Base-by-base conservation (phyloP, 208 protist genomes). In the Trypanosoma congolense region DNA sequence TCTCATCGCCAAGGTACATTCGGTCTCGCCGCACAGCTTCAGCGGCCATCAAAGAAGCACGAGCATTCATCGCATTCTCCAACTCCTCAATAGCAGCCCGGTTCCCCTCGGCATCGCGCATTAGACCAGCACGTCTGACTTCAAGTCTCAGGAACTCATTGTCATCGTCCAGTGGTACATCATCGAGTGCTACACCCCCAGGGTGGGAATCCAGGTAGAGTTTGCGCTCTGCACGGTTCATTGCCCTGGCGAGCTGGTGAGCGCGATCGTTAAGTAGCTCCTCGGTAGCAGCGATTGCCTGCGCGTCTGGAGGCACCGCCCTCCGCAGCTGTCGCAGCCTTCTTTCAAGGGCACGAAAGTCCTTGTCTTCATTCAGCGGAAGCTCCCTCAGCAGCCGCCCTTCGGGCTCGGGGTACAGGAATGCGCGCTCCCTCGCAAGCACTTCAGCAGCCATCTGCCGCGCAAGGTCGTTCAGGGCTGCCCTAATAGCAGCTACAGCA, bases 221-320 rank as follows among this genome's bases (percentile, higher is more conserved):
- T 8, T 69, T 73, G 22, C 84, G 75, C 38, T 92, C 80, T 6
- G 70, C 72, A 21, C 72, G 60, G 73, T 88, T 92, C 47, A 85
- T 58, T 50, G 73, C 41, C 46, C 80, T 72, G 14, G 80, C 84
- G 8, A 92, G 63, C 35, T 86, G 76, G 46, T 87, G 72, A 3
- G 76, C 71, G 42, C 85, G 66, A 55, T 86, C 78, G 61, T 88
- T 86, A 73, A 92, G 73, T 36, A 63, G 65, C 40, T 87, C 71
- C 70, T 90, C 79, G 63, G 83, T 68, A 41, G 75, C 70, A 24
- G 58, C 44, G 21, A 86, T 70, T 60, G 68, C 68, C 47, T 77
- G 56, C 10, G 60, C 36, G 36, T 84, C 59, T 21, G 59, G 64
- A 12, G 56, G 53, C 80, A 77, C 19, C 35, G 54, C 54, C 54